Evolutionary conservation across 345 rosid species (phyloP).

Genomic region (Lepidium sativum): DNA sequence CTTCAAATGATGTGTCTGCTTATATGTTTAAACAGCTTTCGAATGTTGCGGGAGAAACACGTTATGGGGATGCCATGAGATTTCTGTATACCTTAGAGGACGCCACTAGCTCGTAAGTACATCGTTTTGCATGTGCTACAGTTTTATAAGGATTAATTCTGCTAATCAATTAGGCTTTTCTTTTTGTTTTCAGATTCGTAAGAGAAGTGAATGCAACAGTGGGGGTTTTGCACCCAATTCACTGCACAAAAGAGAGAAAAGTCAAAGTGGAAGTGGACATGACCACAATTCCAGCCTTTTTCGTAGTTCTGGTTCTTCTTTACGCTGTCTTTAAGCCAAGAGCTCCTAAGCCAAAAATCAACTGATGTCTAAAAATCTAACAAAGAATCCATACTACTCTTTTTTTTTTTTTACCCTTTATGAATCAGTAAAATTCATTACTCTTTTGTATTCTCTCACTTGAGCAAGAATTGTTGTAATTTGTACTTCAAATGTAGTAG

Average conservation of each 20-base stretch:
- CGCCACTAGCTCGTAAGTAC: constrained; percentile 58
- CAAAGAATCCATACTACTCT: background rate
- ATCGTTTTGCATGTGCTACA: background rate
- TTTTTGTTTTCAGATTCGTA: constrained; percentile 53
- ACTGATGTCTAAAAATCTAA: constrained; percentile 31
- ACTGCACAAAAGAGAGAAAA: constrained; percentile 76
- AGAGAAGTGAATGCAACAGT: constrained; percentile 77
- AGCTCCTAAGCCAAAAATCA: constrained; percentile 86
- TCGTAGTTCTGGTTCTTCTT: constrained; percentile 49
- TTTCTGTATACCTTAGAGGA: constrained; percentile 65
- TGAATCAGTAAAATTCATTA: background rate
- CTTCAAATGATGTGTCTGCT: background rate
- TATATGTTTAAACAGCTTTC: constrained; percentile 51
- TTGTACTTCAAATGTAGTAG: background rate
- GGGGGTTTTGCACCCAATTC: constrained; percentile 70
- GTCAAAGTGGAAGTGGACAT: constrained; percentile 60
- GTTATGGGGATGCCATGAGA: constrained; percentile 71
- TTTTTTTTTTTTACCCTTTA: background rate
- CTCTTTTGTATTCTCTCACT: background rate
- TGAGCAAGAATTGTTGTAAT: constrained; percentile 8
- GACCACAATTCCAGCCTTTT: constrained; percentile 87
- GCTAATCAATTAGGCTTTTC: background rate
- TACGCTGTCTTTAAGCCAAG: constrained; percentile 67
- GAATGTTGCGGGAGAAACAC: constrained; percentile 64
- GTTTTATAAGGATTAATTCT: background rate